Evolutionary conservation across 257 asterid species (phyloP).

Genomic region (Striga asiatica): DNA sequence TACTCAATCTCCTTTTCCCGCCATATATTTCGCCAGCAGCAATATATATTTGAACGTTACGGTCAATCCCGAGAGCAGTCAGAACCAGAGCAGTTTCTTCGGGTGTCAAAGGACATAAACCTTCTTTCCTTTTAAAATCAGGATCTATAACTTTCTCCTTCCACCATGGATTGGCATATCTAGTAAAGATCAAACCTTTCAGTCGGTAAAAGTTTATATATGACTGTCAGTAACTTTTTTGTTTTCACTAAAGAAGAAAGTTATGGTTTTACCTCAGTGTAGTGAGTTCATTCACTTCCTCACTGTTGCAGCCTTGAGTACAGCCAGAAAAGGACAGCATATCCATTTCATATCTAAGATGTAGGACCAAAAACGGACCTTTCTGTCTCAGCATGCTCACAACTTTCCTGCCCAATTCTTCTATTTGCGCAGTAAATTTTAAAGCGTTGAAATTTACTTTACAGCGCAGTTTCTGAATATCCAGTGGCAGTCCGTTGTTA

Average conservation of each 20-base stretch:
- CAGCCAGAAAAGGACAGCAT: constrained; percentile 53
- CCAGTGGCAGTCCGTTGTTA: constrained; percentile 34
- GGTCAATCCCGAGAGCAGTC: constrained; percentile 38
- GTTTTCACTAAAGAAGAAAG: not conserved
- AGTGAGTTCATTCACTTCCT: constrained; percentile 35
- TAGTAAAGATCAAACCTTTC: constrained; percentile 9
- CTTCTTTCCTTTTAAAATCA: constrained; percentile 34
- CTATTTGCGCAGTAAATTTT: constrained; percentile 33
- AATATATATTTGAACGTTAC: constrained; percentile 33
- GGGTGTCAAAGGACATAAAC: constrained; percentile 47
- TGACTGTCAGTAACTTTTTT: not conserved
- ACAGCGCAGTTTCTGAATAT: constrained; percentile 44
- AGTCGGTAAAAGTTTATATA: constrained; percentile 7
- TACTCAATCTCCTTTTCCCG: constrained; percentile 31
- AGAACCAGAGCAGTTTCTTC: constrained; percentile 42
- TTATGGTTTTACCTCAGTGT: constrained; percentile 43
- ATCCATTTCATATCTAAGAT: constrained; percentile 55
- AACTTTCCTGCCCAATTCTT: constrained; percentile 41
- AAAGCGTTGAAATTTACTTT: constrained; percentile 35
- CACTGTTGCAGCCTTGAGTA: constrained; percentile 34
- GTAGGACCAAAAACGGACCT: constrained; percentile 43
- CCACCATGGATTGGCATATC: constrained; percentile 42
- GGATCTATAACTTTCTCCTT: constrained; percentile 48
- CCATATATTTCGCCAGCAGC: constrained; percentile 49
- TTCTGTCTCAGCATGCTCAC: constrained; percentile 25